phyloP scores from a whole-genome alignment of 768 basidiomycete genomes.

The Lactifluus volemus region DNA sequence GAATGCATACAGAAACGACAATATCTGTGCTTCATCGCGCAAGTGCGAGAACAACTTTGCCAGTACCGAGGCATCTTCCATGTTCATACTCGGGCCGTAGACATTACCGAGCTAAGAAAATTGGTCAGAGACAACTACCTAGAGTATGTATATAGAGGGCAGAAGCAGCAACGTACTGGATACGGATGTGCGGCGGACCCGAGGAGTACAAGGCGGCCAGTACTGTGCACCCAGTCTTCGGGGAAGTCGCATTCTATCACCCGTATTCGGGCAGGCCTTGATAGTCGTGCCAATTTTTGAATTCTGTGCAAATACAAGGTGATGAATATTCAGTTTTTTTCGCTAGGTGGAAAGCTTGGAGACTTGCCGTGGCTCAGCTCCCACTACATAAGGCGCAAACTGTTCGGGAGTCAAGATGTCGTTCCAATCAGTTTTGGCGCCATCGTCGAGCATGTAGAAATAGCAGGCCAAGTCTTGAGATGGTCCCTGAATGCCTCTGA shows the following conservation, averaged over 20 bases:
- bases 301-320: conserved; percentile 6
- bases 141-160: too few relatives aligned
- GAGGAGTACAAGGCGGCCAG: conserved; percentile 25
- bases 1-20: conserved; percentile 28
- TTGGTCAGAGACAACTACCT: neutral
- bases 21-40: conserved; percentile 24
- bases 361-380: conserved; percentile 17
- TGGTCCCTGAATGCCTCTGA: neutral
- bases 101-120: conserved; percentile 25
- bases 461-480: conserved; percentile 22
- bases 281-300: conserved; percentile 17
- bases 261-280: conserved; percentile 19
- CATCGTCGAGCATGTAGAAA: conserved; percentile 21
- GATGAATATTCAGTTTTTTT: neutral
- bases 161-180: conserved; percentile 21
- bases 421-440: conserved; percentile 8
- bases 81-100: conserved; percentile 29
- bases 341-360: neutral
- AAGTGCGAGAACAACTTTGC: conserved; percentile 33
- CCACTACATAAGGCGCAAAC: conserved; percentile 4
- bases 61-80: conserved; percentile 34
- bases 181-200: conserved; percentile 34
- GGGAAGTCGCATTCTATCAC: conserved; percentile 20
- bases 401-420: conserved; percentile 14
- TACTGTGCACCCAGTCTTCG: conserved; percentile 29